Base-by-base conservation (phyloP, 495 filamentous ascomycete species). In the Talaromyces borbonicus region DNA sequence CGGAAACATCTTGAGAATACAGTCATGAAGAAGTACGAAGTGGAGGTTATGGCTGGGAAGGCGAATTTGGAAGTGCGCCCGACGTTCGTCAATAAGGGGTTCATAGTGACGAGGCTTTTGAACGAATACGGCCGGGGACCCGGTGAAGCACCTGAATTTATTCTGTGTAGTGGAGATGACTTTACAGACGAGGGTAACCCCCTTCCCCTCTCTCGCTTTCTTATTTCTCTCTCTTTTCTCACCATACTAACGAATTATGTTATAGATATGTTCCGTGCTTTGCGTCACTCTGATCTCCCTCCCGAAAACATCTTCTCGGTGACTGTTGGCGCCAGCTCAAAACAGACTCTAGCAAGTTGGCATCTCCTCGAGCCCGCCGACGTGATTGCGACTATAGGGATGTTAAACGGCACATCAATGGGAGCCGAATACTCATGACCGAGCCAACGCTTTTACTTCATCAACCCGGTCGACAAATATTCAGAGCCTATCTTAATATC, bases 1-100 rank as follows among this genome's bases (percentile, higher is more conserved):
- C 79, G 85, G 33, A 78, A 82, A 52, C 74, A 84, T 31, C 73
- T 96, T 24, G 80, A 88, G 56, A 68, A 73, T 3, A 84, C 80
- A 0, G 82, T 95, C 6, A 79, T 67, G 36, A 81, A 78, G 56
- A 77, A 77, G 22, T 93, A 80, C 75, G 85, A 90, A 37, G 85
- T 97, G 8, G 89, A 95, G 55, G 87, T 97, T 32, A 96, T 95
- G 85, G 72, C 80, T 0, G 92, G 92, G 40, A 98, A 97, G 61
- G 89, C 89, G 42, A 95, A 96, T 55, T 72, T 97, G 6, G 92
- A 97, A 59, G 88, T 95, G n/a, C 80, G 92, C 11, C 89, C 90
- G n/a, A 87, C 75, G 1, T 89, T 90, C 56, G 85, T 98, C 61
- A 96, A 95, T 70, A 98, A 97, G 62, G 92, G 92, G 1, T 87